Evolutionary conservation across 441 rosid species (phyloP).

Genomic region (Populus hybrid): DNA sequence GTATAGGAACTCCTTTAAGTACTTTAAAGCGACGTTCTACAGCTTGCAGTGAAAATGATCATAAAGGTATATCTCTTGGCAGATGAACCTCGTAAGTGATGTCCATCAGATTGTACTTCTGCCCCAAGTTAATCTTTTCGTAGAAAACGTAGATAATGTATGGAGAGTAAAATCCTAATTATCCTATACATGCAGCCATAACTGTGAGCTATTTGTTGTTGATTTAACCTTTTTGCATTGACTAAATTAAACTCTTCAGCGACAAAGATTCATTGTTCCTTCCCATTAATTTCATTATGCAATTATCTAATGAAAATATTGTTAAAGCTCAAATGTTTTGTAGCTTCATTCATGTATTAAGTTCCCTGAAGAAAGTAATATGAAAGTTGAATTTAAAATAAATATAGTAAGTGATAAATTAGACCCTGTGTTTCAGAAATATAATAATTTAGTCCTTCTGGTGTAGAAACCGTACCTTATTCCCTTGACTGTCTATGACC

Average conservation of each 20-base stretch:
- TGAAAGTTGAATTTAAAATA: background rate
- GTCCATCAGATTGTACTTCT: background rate
- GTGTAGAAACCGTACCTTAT: background rate
- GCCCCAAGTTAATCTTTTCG: background rate
- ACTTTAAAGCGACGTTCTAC: background rate
- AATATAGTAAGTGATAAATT: background rate
- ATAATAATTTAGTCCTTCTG: background rate
- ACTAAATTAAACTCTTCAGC: background rate
- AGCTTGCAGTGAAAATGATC: background rate
- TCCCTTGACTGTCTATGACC: background rate
- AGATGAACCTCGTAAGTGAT: background rate
- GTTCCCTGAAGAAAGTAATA: background rate
- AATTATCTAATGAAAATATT: background rate
- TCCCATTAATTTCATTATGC: background rate
- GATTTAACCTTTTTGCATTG: too few species aligned
- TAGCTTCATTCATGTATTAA: background rate
- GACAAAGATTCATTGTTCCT: background rate
- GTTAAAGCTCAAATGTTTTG: background rate
- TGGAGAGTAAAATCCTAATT: background rate
- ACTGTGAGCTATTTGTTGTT: too few species aligned
- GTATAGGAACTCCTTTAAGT: conserved; percentile 9
- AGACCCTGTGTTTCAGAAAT: background rate
- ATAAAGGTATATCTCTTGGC: conserved; percentile 7
- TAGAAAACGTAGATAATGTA: background rate
- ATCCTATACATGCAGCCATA: background rate